Percentiles rank a stretch among this genome's conserved stretches.
Conservation (phyloP, 257 asterid genomes). For the Gentiana dahurica region DNA sequence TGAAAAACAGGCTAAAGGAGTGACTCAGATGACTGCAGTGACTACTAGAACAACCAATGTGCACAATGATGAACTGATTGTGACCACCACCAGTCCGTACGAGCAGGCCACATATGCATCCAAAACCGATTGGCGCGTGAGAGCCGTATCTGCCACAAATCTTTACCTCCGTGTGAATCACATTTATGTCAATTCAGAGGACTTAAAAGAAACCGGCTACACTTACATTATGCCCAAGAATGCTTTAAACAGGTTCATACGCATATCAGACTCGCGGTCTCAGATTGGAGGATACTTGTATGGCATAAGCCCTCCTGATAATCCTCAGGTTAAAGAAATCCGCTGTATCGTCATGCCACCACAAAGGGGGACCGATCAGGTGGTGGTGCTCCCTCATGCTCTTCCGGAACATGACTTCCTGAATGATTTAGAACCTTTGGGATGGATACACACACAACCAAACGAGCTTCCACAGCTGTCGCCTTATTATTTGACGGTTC, state of each 20-base stretch:
- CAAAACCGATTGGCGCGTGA: constrained; percentile 96
- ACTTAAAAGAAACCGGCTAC: constrained; percentile 96
- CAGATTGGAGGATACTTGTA: constrained; percentile 84
- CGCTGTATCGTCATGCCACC: constrained; percentile 97
- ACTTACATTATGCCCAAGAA: constrained; percentile 95
- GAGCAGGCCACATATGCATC: constrained; percentile 79
- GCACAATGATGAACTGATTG: constrained; percentile 81
- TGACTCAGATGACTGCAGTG: constrained; percentile 88
- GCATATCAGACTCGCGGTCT: constrained; percentile 87
- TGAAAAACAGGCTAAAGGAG: constrained; percentile 90
- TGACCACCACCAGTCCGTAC: constrained; percentile 86
- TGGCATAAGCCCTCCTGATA: constrained; percentile 93
- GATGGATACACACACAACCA: constrained; percentile 99
- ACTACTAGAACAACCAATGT: constrained; percentile 86
- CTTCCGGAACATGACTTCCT: constrained; percentile 86
- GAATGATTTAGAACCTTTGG: constrained; percentile 83
- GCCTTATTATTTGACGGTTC: constrained; percentile 71
- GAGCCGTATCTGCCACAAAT: constrained; percentile 93
- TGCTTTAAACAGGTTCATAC: constrained; percentile 81
- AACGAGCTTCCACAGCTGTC: constrained; percentile 93
- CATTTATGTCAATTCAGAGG: constrained; percentile 91
- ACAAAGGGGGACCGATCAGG: constrained; percentile 96
- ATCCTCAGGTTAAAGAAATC: constrained; percentile 95
- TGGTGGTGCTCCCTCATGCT: constrained; percentile 76
- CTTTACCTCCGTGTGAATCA: constrained; percentile 92